These are phyloP conservation scores for Trapa incisa DNA, from an alignment of 345 rosid species.

Conservation along the genomic window DNA sequence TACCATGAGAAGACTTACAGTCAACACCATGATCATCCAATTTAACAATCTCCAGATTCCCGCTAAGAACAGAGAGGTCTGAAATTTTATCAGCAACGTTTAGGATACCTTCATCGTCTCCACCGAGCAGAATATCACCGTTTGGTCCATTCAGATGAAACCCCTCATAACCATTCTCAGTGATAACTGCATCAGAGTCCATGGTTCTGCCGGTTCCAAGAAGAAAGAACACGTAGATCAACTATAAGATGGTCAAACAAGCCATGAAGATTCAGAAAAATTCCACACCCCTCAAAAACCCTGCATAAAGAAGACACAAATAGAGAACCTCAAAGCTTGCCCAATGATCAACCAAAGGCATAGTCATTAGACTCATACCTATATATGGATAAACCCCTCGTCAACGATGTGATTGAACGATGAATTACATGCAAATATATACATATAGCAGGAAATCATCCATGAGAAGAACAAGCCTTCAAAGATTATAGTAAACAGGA, in stretches of 20 bases:
- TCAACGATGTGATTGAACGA: neutral
- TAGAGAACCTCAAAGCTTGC: neutral
- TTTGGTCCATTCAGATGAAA: constrained; percentile 45
- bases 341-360: neutral
- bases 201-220: constrained; percentile 16
- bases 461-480: neutral
- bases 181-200: constrained; percentile 34
- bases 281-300: neutral
- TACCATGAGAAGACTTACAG: constrained; percentile 2
- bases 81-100: constrained; percentile 16
- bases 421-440: neutral
- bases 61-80: constrained; percentile 19
- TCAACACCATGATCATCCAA: constrained; percentile 22
- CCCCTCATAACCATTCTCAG: constrained; percentile 27
- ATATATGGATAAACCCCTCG: neutral
- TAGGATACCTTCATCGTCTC: constrained; percentile 24
- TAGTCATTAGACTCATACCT: neutral
- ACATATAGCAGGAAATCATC: neutral
- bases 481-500: neutral
- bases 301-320: neutral
- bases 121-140: constrained; percentile 17
- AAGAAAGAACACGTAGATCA: neutral
- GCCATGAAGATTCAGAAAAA: neutral
- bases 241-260: constrained; percentile 1
- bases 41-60: constrained; percentile 17